Base-by-base conservation (phyloP, 768 basidiomycete species). In the Mycena rebaudengoi region DNA sequence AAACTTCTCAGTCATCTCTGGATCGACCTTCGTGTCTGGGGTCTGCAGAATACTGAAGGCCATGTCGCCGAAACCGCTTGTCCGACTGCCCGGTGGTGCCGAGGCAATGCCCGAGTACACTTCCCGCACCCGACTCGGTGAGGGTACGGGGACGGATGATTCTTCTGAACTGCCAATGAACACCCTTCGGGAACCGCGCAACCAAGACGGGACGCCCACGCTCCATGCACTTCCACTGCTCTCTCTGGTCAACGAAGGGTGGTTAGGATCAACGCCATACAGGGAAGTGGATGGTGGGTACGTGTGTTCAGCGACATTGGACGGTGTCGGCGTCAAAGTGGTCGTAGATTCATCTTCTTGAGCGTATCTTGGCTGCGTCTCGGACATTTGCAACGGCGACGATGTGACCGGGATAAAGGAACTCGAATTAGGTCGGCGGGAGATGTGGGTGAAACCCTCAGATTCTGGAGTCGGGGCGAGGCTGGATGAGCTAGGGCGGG, bases 21-120 rank as follows among this genome's bases (percentile, higher is more conserved):
- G 74, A 69, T 95, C 93, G 14, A 89, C 78, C 7, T 79, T 70
- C 28, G 83, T 81, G 66, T 89, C 87, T 1, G 89, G 89, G 21
- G 88, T 86, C 70, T 98, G 94, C 40, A 96, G 81, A 41, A 97
- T 83, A 67, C 95, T 96, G 76, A 88, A 95, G 1, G 91, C 87
- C 66, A 92, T 79, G 65, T 92, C 91, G 37, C 81, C 80, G 29
- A 79, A 72, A 23, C 80, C 76, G 69, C 74, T 77, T 52, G 81
- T 75, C 68, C 74, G 78, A 66, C 77, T 81, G 20, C 68, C 69
- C 7, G 73, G 67, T 14, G 71, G 55, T 10, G 77, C 73, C 18
- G 75, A 66, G n/a, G 75, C 67, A 7, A 71, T 60, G n/a, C 69
- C 65, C 14, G 89, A 85, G 67, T 90, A 87, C 43, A 90, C 80